These are phyloP conservation scores for Mycena sp. DNA, from an alignment of 1,284 basidiomycete species.

Conservation along the genomic window DNA sequence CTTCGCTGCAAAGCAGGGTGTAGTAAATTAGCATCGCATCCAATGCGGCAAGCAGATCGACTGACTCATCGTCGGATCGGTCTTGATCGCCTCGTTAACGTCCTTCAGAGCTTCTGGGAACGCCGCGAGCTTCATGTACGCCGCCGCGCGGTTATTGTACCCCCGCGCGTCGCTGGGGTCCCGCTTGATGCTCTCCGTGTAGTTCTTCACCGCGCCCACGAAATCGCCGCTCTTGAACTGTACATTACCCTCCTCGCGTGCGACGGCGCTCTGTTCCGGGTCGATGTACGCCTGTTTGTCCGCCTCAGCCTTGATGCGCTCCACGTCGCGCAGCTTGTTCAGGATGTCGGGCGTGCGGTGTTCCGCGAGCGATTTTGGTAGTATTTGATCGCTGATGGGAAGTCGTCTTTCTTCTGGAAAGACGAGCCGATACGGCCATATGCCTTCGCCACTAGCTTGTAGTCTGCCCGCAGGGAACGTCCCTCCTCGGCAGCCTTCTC, in stretches of 20 bases:
- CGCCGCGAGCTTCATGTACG: slow-evolving; percentile 95
- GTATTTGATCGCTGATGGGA: slow-evolving; percentile 85
- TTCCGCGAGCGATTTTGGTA: slow-evolving; percentile 95
- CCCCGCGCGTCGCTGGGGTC: slow-evolving; percentile 90
- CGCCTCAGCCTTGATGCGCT: slow-evolving; percentile 82
- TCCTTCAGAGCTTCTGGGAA: slow-evolving; percentile 98
- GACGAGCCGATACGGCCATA: slow-evolving; percentile 91
- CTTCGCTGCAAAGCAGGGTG: slow-evolving; percentile 70
- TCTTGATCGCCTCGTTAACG: slow-evolving; percentile 91
- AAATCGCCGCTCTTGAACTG: slow-evolving; percentile 95
- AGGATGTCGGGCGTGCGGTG: slow-evolving; percentile 96
- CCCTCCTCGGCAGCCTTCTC: slow-evolving; percentile 97
- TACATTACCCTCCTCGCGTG: slow-evolving; percentile 92
- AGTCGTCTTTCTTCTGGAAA: slow-evolving; percentile 86
- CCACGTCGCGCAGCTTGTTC: slow-evolving; percentile 88
- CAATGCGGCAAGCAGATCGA: not conserved
- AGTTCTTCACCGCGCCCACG: slow-evolving; percentile 91
- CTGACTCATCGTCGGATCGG: slow-evolving; percentile 86
- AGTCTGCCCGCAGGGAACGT: slow-evolving; percentile 80
- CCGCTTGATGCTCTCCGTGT: slow-evolving; percentile 97
- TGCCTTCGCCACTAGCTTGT: slow-evolving; percentile 86
- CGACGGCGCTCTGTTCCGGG: slow-evolving; percentile 84
- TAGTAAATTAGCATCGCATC: slow-evolving; percentile 1
- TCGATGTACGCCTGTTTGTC: slow-evolving; percentile 91
- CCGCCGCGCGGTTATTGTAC: slow-evolving; percentile 97